Conservation (phyloP, 1,139 yeast genomes). For the Lodderomyces beijingensis region DNA sequence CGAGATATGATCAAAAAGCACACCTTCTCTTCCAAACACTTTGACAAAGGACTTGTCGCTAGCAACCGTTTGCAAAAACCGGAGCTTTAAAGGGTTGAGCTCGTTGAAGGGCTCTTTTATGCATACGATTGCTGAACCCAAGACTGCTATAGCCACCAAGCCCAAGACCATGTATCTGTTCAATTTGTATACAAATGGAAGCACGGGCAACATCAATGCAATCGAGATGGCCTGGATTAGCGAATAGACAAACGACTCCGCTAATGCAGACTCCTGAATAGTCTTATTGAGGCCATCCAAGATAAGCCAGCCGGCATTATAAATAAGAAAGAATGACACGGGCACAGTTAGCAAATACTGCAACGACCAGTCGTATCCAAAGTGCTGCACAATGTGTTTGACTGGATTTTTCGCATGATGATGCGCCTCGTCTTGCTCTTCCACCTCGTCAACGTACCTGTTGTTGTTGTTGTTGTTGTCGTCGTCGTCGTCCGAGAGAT, state of each 20-base stretch:
- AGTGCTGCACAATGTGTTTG: conserved; percentile 27
- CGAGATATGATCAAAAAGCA: conserved; percentile 34
- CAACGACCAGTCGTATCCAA: conserved; percentile 74
- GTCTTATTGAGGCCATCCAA: conserved; percentile 67
- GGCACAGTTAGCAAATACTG: conserved; percentile 72
- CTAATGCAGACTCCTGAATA: conserved; percentile 55
- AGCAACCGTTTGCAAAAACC: conserved; percentile 60
- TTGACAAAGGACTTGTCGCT: conserved; percentile 33
- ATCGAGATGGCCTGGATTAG: conserved; percentile 32
- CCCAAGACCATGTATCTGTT: conserved; percentile 44
- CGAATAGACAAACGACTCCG: conserved; percentile 46
- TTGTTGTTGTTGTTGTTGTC: conserved; percentile 9
- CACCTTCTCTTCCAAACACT: conserved; percentile 51
- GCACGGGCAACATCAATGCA: conserved; percentile 49
- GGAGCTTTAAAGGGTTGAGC: conserved; percentile 61
- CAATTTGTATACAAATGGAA: conserved; percentile 71
- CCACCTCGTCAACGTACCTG: conserved; percentile 8
- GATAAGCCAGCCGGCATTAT: conserved; percentile 48
- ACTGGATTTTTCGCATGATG: conserved; percentile 15
- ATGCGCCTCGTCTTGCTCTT: conserved; percentile 9
- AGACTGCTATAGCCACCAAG: conserved; percentile 28
- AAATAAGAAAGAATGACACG: conserved; percentile 49
- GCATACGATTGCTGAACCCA: conserved; percentile 35
- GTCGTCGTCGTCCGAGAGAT: conserved; percentile 13
- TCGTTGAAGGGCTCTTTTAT: conserved; percentile 51